Evolutionary conservation across 2,329 filamentous ascomycete genomes (phyloP), one percentile per base, ranked within the genome.

Genomic region (Fusarium anthophilum): DNA sequence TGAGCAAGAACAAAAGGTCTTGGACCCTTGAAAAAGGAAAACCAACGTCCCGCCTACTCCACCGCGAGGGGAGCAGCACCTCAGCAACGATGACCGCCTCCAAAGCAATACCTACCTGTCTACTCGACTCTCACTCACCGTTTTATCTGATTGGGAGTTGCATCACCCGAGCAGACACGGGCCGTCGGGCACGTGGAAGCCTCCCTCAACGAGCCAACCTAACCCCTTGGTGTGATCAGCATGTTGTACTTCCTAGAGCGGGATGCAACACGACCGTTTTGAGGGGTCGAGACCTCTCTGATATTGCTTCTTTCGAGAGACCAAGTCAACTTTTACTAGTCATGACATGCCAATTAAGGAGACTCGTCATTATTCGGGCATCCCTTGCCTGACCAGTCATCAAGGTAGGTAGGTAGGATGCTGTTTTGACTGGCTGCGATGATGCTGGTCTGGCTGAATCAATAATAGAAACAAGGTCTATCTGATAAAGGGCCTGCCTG

Each of bases 181-280:
- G 2, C 66, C 71, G 65, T 44, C 60, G 62, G 66, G 72, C 72
- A 76, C 74, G 74, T 76, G 74, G 74, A 69, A 76, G 51, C 65
- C 47, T 62, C 59, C 63, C 37, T 58, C 50, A 58, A 30, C 4
- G 55, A 58, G 20, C 73, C 53, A 72, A 14, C 30, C 63, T 37
- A 72, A 14, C 30, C 63, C 43, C 73, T 72, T 66, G 57, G 54
- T 62, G 58, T 54, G 75, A 77, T 77, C 75, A 71, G 39, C 75
- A 65, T 58, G 26, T 35, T 28, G 41, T 20, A 50, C 62, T 69
- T 58, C 66, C 66, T 60, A 75, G 53, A 66, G 65, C 24, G 71
- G 70, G 55, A 45, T 39, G 66, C 55, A 59, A 54, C 66, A 67
- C 65, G 48, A 70, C 63, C 59, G 53, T 61, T 68, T 61, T 59